Base-by-base conservation (phyloP, 768 basidiomycete genomes). In the Russula olivacea region DNA sequence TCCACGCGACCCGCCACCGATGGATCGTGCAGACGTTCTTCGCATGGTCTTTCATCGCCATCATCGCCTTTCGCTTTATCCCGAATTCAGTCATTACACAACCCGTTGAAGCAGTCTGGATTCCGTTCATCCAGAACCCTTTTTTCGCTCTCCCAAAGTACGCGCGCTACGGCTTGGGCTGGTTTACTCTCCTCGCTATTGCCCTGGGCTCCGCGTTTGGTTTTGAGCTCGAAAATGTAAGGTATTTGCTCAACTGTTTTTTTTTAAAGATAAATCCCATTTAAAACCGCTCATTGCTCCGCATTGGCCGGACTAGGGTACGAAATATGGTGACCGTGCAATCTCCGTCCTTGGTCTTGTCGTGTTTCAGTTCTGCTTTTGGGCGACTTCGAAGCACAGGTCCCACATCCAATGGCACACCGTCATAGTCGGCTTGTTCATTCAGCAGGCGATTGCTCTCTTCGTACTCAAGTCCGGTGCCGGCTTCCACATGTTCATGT, bases 121-220 rank as follows among this genome's bases (percentile, higher is more conserved):
- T 76, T 9, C 86, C 88, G 47, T 58, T 79, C 25, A 76, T 93
- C 28, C 79, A 84, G 65, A 75, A 76, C 23, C 93, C 91, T 6
- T 93, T 83, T 79, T 87, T 84, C 73, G 78, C 69, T 59, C 72
- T 85, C 21, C 76, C 77, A 17, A 80, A 82, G 58, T 28, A 67
- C 23, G 64, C 79, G 59, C 80, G 91, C 21, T 77, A 91, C 47
- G 70, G 79, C 7, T 70, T 89, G 41, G 92, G 93, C 54, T 92
- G 89, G 89, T 71, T 90, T 23, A 83, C 82, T 64, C 83, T 95
- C 48, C 71, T 94, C 51, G 90, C 71, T 19, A 84, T 93, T 61
- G 77, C 93, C 51, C 88, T 95, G 62, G 93, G 92, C 34, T 92
- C 89, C n/a, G 92, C 91, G 0, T 95, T 91, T 72, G 92, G 92